These are phyloP conservation scores for Rubia yunnanensis DNA, from an alignment of 257 asterid species.

Conservation along the genomic window DNA sequence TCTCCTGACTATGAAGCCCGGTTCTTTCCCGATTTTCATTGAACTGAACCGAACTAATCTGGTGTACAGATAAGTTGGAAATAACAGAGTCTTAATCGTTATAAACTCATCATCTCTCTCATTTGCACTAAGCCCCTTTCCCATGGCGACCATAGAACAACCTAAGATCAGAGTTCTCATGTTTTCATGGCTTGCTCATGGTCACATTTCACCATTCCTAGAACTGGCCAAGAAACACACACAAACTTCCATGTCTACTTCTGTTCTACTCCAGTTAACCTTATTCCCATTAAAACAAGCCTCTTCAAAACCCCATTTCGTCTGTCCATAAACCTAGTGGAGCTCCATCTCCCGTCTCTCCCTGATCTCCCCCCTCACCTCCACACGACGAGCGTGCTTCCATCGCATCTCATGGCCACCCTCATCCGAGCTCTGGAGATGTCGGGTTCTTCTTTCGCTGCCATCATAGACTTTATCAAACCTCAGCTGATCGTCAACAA, in stretches of 20 bases:
- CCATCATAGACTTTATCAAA: conserved; percentile 8
- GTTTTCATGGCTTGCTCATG: conserved; percentile 50
- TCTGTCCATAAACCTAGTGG: conserved; percentile 22
- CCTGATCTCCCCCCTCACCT: conserved; percentile 24
- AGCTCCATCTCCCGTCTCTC: conserved; percentile 28
- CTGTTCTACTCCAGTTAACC: conserved; percentile 39
- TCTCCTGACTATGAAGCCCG: no score
- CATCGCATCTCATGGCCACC: conserved; percentile 17
- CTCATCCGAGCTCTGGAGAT: conserved; percentile 30
- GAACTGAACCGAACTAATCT: no score
- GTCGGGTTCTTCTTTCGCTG: conserved; percentile 21
- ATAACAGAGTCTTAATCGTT: background rate
- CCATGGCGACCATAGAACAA: conserved; percentile 21
- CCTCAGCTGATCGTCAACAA: conserved; percentile 35
- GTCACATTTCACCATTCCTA: conserved; percentile 33
- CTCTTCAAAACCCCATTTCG: conserved; percentile 11
- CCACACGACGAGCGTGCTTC: conserved; percentile 11
- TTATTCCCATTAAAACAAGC: conserved; percentile 25
- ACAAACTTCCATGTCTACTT: conserved; percentile 26
- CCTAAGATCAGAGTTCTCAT: conserved; percentile 18
- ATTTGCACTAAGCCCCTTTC: no score
- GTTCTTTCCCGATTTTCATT: no score
- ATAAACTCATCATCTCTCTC: background rate
- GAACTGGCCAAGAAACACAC: conserved; percentile 38
- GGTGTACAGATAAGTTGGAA: no score